phyloP scores from a whole-genome alignment of 2,329 filamentous ascomycete genomes.

The Aspergillus pseudonomiae region DNA sequence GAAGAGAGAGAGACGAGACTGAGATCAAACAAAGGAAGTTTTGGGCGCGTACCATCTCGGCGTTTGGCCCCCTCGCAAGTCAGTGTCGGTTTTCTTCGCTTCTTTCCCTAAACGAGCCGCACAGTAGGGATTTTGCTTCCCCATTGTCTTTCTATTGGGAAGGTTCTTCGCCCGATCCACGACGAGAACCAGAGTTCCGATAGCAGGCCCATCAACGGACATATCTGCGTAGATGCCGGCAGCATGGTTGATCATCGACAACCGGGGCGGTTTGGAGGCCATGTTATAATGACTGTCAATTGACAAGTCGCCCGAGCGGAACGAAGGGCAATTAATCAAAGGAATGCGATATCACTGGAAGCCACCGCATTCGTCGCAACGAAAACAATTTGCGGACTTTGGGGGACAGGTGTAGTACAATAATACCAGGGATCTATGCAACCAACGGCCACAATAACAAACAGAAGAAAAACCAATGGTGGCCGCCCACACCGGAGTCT shows the following conservation, averaged over 20 bases:
- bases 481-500: not conserved
- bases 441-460: not conserved
- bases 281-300: not conserved
- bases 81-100: constrained; percentile 94
- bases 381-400: not conserved
- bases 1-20: not conserved
- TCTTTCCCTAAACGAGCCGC: constrained; percentile 92
- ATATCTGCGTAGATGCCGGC: constrained; percentile 94
- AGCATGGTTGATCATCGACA: constrained; percentile 71
- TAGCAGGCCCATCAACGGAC: constrained; percentile 87
- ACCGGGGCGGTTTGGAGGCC: constrained; percentile 51
- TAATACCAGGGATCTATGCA: not conserved
- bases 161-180: constrained; percentile 96
- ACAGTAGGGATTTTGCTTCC: constrained; percentile 97
- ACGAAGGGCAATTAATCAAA: not conserved
- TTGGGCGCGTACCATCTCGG: constrained; percentile 73
- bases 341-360: not conserved
- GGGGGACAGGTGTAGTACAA: not conserved
- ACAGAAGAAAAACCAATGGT: not conserved
- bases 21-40: not conserved
- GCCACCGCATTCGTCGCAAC: constrained; percentile 1
- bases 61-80: constrained; percentile 91
- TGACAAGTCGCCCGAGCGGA: not conserved
- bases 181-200: constrained; percentile 89
- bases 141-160: constrained; percentile 94